Percentiles rank a stretch among this genome's conserved stretches.
Conservation (phyloP, 1,284 basidiomycete genomes). For the Phellopilus nigrolimitatus region DNA sequence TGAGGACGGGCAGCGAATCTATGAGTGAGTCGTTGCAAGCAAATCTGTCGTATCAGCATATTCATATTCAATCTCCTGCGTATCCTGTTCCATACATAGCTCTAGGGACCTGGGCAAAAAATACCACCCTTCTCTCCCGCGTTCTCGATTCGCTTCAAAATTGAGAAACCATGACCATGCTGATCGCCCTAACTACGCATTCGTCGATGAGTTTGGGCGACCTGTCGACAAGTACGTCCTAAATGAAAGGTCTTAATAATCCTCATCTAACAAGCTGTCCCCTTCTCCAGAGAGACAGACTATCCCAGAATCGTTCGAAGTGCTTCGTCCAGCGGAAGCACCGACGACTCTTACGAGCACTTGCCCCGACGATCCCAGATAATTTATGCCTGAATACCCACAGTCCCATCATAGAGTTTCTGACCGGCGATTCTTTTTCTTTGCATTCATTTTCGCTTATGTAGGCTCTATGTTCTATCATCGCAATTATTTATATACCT, state of each 20-base stretch:
- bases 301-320: neutral
- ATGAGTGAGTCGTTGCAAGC: constrained; percentile 4
- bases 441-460: neutral
- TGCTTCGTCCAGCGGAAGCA: constrained; percentile 2
- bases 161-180: neutral
- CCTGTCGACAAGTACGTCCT: constrained; percentile 7
- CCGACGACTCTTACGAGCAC: constrained; percentile 1
- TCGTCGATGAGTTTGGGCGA: constrained; percentile 10
- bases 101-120: neutral
- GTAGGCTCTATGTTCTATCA: neutral
- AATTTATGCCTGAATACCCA: neutral
- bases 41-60: neutral
- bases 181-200: neutral
- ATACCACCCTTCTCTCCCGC: neutral
- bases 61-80: neutral
- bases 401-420: neutral
- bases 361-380: constrained; percentile 7
- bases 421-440: neutral
- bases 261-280: no score
- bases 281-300: constrained; percentile 2
- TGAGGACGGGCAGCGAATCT: constrained; percentile 16
- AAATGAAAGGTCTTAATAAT: no score
- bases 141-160: constrained; percentile 3
- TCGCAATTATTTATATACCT: neutral
- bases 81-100: neutral